Percentiles rank a stretch among this genome's conserved stretches.
Conservation (phyloP, 805 yeast species). For the Nakazawaea sp. region DNA sequence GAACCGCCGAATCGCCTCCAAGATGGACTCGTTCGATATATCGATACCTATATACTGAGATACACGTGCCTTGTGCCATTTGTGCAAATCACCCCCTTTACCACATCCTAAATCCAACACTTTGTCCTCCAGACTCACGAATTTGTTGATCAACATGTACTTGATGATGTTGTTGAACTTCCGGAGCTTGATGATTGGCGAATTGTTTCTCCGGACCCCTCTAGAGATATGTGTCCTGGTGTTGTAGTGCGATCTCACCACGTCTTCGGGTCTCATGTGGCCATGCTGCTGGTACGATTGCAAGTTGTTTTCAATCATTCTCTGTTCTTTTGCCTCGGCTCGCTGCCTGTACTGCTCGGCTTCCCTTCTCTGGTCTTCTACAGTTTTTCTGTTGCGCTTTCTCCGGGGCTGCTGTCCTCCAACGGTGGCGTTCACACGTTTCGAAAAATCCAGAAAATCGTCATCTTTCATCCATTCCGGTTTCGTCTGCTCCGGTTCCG, state of each 20-base stretch:
- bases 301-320: conserved; percentile 16
- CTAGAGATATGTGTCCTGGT: conserved; percentile 70
- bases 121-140: conserved; percentile 43
- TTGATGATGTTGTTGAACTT: conserved; percentile 91
- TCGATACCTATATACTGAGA: conserved; percentile 86
- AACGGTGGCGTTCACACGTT: conserved; percentile 7
- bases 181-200: conserved; percentile 81
- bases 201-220: conserved; percentile 53
- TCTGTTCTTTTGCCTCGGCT: conserved; percentile 23
- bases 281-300: conserved; percentile 13
- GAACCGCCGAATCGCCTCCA: conserved; percentile 78
- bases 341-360: conserved; percentile 21
- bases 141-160: conserved; percentile 73
- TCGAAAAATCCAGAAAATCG: conserved; percentile 17
- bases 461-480: conserved; percentile 29
- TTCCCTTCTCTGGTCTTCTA: conserved; percentile 15
- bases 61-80: conserved; percentile 72
- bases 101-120: conserved; percentile 93
- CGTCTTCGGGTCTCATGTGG: conserved; percentile 41
- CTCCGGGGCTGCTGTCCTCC: conserved; percentile 13
- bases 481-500: conserved; percentile 11
- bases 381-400: conserved; percentile 22
- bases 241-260: conserved; percentile 82
- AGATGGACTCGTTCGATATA: conserved; percentile 80
- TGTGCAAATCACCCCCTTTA: conserved; percentile 93